A percentile compares a stretch with the other conserved stretches of the same genome.
Conservation (phyloP, 208 protist species). For the Leishmania amazonensis region DNA sequence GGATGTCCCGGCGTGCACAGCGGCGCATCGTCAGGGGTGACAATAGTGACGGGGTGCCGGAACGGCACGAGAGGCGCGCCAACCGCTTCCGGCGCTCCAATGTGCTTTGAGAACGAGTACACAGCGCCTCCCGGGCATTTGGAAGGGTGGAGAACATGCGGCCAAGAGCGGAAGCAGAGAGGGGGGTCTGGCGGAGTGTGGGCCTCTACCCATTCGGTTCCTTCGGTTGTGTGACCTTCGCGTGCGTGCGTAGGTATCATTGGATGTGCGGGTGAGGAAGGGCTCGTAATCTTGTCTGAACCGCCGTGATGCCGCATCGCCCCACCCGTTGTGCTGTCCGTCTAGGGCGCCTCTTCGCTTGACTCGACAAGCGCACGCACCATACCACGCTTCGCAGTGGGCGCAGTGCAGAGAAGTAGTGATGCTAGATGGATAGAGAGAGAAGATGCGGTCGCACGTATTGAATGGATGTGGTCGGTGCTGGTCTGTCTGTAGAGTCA, state of each 20-base stretch:
- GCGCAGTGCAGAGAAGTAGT: not conserved
- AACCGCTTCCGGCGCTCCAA: conserved; percentile 37
- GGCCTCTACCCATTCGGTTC: not conserved
- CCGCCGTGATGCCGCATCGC: not conserved
- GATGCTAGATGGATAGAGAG: not conserved
- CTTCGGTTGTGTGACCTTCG: not conserved
- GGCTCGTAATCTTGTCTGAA: not conserved
- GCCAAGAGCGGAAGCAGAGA: not conserved
- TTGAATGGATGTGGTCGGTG: not conserved
- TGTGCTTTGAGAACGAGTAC: conserved; percentile 20
- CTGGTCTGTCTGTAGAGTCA: not conserved
- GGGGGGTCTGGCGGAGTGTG: not conserved
- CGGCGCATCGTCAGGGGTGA: conserved; percentile 8
- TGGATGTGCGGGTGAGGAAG: not conserved
- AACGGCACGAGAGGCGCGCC: conserved; percentile 35
- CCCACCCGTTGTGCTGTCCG: not conserved
- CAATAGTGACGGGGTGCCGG: conserved; percentile 3
- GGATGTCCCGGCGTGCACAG: conserved; percentile 15
- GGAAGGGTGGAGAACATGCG: not conserved
- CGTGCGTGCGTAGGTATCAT: not conserved
- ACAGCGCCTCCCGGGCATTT: not conserved
- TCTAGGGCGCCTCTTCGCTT: not conserved
- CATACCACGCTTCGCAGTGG: not conserved
- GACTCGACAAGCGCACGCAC: not conserved
- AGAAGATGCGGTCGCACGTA: not conserved